Evolutionary conservation across 164 flowering plant genomes (phyloP), one percentile per base, ranked within the genome.

Genomic region (Magnolia changhungtana): DNA sequence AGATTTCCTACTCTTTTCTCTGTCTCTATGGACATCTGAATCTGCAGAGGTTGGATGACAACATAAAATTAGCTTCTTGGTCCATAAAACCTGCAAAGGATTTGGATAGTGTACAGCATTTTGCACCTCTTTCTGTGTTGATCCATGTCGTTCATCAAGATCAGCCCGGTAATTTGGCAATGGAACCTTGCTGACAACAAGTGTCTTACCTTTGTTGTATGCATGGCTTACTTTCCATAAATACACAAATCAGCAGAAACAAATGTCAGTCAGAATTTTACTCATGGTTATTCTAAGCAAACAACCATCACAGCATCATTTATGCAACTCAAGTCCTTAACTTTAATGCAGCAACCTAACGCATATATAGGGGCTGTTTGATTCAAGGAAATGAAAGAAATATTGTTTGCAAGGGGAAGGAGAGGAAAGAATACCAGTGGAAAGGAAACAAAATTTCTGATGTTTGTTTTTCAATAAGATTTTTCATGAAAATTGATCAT

Each of bases 131-230:
- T 94, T 91, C 74, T 89, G 90, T 13, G 94, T 87, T 58, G 97
- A 92, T 24, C 99, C 99, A 87, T 96, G 99, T 24, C 81, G 91
- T n/a, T 96, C 97, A 83, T 96, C 99, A 67, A 96, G 94, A 89
- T 96, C 99, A 7, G 94, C 97, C 21, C 98, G 85, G 77, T 96
- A 96, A 81, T 87, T 81, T 72, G 98, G 97, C 83, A 96, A 78
- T 19, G 98, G 97, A 78, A 88, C 87, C 84, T 92, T 94, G 85
- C 99, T 96, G 50, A 89, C 92, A 29, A 91, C 98, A 82, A 96
- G 92, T 68, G 92, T 83, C 88, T 85, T 89, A 75, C 98, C 98
- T 82, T 89, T 92, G 84, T 91, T 84, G 75, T 96, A 96, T 19
- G 93, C 96, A 89, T 94, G 98, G 81, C 99, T 96, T 89, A 76